These are phyloP conservation scores for Aspergillus versicolor DNA, from an alignment of 2,329 filamentous ascomycete species.

Conservation along the genomic window DNA sequence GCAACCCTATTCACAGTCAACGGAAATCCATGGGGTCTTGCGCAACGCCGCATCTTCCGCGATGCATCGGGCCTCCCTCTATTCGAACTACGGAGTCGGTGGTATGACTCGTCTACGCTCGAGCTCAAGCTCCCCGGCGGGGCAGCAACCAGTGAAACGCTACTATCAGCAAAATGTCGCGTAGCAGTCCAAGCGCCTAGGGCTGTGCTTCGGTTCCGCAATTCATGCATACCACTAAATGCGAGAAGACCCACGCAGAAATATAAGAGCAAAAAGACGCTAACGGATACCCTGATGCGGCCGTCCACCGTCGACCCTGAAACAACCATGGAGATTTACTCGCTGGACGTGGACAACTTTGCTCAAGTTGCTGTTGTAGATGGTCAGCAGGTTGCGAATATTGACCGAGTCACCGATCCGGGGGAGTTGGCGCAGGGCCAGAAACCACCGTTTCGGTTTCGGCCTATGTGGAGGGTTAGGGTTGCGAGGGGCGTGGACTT, in stretches of 20 bases:
- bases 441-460: conserved; percentile 16
- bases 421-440: conserved; percentile 15
- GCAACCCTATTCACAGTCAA: conserved; percentile 13
- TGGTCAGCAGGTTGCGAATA: conserved; percentile 10
- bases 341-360: conserved; percentile 15
- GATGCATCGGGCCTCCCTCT: conserved; percentile 18
- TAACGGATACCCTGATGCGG: not conserved
- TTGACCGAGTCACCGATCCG: conserved; percentile 14
- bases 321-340: conserved; percentile 13
- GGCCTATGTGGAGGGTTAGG: conserved; percentile 18
- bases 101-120: conserved; percentile 17
- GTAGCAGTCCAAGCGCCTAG: conserved; percentile 15
- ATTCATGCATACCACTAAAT: not conserved
- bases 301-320: not conserved
- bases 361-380: conserved; percentile 16
- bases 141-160: not conserved
- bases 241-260: not conserved
- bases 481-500: conserved; percentile 18
- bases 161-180: conserved; percentile 16
- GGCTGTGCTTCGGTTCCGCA: conserved; percentile 15
- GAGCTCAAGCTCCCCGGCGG: conserved; percentile 14
- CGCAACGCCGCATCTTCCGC: conserved; percentile 16
- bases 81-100: conserved; percentile 16
- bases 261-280: not conserved
- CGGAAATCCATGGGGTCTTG: conserved; percentile 17